Percentiles rank a stretch among this genome's conserved stretches.
Evolutionary conservation across 176 grass and related monocot genomes (phyloP).

Genomic region (Musa schizocarpa): DNA sequence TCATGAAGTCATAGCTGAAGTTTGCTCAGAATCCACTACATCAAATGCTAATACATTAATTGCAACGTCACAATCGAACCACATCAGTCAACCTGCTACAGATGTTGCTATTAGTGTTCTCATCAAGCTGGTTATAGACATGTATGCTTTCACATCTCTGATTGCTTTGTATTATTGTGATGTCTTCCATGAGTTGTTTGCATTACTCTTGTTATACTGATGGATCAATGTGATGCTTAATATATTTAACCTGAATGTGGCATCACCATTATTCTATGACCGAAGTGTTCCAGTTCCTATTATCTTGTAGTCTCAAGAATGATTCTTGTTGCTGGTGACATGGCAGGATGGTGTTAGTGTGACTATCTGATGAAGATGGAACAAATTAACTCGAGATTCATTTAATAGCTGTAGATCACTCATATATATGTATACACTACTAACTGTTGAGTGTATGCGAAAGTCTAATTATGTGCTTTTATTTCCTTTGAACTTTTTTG

Average conservation of each 20-base stretch:
- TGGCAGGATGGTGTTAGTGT: too few species aligned
- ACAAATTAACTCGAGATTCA: too few species aligned
- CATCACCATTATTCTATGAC: too few species aligned
- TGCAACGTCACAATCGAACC: slow-evolving; percentile 49
- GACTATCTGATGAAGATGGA: too few species aligned
- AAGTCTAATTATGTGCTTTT: too few species aligned
- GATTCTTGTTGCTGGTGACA: too few species aligned
- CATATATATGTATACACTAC: too few species aligned
- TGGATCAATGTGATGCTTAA: neutral
- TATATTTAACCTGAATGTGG: neutral
- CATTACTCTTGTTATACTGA: slow-evolving; percentile 4
- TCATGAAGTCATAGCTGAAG: slow-evolving; percentile 91
- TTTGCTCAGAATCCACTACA: slow-evolving; percentile 66
- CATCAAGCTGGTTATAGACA: slow-evolving; percentile 97
- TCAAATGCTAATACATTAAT: slow-evolving; percentile 42
- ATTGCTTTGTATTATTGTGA: slow-evolving; percentile 1
- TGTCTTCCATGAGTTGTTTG: neutral
- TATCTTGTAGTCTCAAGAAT: too few species aligned
- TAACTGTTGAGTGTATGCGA: too few species aligned
- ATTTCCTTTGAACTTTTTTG: too few species aligned
- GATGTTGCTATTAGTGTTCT: slow-evolving; percentile 96
- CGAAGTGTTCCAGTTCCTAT: too few species aligned
- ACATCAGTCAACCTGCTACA: slow-evolving; percentile 62
- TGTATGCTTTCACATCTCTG: slow-evolving; percentile 46
- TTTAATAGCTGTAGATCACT: too few species aligned